phyloP scores from a whole-genome alignment of 1,139 yeast species.

The Spencermartinsiella ligniputridi region DNA sequence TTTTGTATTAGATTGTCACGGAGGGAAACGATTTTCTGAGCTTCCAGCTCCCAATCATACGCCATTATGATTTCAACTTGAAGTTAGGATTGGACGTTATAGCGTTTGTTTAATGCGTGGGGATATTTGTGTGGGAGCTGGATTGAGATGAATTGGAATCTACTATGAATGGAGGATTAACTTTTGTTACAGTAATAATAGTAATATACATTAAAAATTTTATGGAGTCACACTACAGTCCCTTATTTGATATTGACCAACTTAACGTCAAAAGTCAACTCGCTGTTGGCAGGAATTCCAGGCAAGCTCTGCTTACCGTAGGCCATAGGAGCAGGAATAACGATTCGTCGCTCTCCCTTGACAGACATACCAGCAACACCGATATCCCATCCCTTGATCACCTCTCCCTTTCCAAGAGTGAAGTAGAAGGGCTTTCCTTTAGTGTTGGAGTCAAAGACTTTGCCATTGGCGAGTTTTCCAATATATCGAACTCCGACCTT shows the following conservation, averaged over 20 bases:
- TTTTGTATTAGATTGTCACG: constrained; percentile 21
- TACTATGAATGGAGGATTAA: not conserved
- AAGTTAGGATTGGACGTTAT: no score
- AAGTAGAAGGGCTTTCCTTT: constrained; percentile 93
- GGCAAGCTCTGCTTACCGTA: constrained; percentile 93
- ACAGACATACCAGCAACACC: constrained; percentile 99
- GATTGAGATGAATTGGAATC: no score
- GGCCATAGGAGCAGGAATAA: constrained; percentile 94
- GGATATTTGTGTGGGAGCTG: no score
- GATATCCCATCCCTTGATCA: constrained; percentile 96
- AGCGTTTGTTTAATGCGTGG: no score
- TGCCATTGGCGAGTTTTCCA: constrained; percentile 95
- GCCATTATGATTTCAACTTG: no score
- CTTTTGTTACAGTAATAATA: not conserved
- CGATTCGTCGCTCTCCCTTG: constrained; percentile 98
- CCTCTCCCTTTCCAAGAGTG: constrained; percentile 94
- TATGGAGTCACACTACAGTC: not conserved
- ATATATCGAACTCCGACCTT: constrained; percentile 96
- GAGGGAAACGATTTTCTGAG: constrained; percentile 21
- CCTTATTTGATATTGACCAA: constrained; percentile 78
- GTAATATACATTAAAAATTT: not conserved
- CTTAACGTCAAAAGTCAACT: constrained; percentile 92
- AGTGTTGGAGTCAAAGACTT: constrained; percentile 94
- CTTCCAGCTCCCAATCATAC: constrained; percentile 17
- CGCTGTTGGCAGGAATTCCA: constrained; percentile 96